Evolutionary conservation across 768 basidiomycete species (phyloP).

Genomic region (Inosperma sp.): DNA sequence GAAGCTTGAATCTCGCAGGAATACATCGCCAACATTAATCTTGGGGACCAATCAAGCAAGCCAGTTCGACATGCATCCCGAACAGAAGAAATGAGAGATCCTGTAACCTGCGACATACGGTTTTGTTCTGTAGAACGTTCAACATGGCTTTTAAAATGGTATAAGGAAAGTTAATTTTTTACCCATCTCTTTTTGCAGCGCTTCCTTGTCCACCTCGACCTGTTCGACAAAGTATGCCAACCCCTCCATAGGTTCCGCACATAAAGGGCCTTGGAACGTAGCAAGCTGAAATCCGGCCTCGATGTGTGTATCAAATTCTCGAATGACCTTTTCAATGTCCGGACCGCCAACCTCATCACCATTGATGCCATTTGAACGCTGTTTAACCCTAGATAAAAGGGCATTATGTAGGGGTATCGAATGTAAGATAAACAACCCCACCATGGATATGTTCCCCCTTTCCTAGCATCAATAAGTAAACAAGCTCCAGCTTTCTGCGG

Average conservation of each 20-base stretch:
- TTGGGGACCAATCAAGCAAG: conserved; percentile 94
- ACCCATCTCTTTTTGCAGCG: conserved; percentile 66
- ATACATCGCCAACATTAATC: conserved; percentile 97
- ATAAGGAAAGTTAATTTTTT: conserved; percentile 18
- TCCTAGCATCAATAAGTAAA: conserved; percentile 72
- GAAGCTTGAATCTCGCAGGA: conserved; percentile 98
- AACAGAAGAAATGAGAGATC: conserved; percentile 84
- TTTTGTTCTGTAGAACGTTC: conserved; percentile 56
- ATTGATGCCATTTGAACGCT: conserved; percentile 42
- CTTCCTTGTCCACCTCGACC: conserved; percentile 56
- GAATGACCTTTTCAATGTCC: conserved; percentile 35
- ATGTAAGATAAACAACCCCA: conserved; percentile 33
- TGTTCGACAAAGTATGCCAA: conserved; percentile 86
- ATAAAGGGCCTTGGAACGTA: conserved; percentile 90
- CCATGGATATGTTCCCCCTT: conserved; percentile 47
- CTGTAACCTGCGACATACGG: conserved; percentile 77
- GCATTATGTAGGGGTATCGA: conserved; percentile 9
- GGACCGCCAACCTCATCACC: conserved; percentile 24
- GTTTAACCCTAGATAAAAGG: conserved; percentile 43
- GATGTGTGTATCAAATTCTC: conserved; percentile 73
- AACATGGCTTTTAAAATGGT: neutral
- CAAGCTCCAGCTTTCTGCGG: conserved; percentile 85
- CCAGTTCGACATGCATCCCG: conserved; percentile 88
- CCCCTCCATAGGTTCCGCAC: conserved; percentile 92
- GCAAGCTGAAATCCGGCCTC: conserved; percentile 96